Evolutionary conservation across 2,329 filamentous ascomycete genomes (phyloP).

Genomic region (Domatiomyces catenatus): DNA sequence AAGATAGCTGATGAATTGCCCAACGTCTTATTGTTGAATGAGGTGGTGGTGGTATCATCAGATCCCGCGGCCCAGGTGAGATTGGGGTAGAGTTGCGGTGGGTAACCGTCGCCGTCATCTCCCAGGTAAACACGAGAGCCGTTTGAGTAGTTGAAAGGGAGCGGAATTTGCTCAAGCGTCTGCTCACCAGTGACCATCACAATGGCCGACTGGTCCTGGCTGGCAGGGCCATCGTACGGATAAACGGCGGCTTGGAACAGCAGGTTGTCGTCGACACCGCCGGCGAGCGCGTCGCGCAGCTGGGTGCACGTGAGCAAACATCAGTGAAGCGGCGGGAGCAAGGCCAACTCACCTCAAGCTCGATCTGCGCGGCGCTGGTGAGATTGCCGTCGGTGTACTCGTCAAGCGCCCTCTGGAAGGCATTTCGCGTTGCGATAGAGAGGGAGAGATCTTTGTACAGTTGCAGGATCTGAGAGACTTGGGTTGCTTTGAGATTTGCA

Average conservation of each 20-base stretch:
- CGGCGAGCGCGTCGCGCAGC: constrained; percentile 43
- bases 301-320: constrained; percentile 24
- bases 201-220: constrained; percentile 32
- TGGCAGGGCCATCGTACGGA: constrained; percentile 48
- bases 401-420: constrained; percentile 36
- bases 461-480: constrained; percentile 61
- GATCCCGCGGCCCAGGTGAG: constrained; percentile 43
- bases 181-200: constrained; percentile 46
- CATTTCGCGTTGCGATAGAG: constrained; percentile 50
- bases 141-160: constrained; percentile 47
- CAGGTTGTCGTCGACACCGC: constrained; percentile 42
- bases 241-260: constrained; percentile 56
- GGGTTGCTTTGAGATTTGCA: constrained; percentile 69
- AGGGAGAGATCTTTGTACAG: constrained; percentile 60
- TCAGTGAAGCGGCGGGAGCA: neutral
- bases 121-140: constrained; percentile 47
- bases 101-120: constrained; percentile 49
- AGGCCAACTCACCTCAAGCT: constrained; percentile 4
- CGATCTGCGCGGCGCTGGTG: constrained; percentile 20
- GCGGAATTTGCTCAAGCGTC: constrained; percentile 25
- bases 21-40: constrained; percentile 27
- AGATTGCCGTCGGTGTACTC: constrained; percentile 38
- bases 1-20: constrained; percentile 43
- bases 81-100: constrained; percentile 58
- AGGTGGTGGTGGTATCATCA: constrained; percentile 23